phyloP scores from a whole-genome alignment of 1,284 basidiomycete genomes.

The Moesziomyces sp. region DNA sequence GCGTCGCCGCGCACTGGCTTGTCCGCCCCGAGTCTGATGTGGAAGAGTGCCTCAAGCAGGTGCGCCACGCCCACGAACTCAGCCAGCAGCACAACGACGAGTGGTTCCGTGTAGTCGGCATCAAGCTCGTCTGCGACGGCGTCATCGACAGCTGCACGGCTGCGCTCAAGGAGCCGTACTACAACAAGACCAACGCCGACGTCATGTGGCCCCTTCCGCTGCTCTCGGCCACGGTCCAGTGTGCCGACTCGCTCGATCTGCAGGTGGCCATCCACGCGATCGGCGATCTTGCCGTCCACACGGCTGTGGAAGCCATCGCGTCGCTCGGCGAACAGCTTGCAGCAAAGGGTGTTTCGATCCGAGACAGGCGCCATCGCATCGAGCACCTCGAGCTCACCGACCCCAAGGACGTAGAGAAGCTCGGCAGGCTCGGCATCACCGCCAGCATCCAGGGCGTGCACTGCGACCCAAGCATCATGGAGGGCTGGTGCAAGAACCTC shows the following conservation, averaged over 20 bases:
- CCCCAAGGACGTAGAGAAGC: conserved; percentile 38
- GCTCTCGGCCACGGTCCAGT: conserved; percentile 25
- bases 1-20: conserved; percentile 45
- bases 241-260: conserved; percentile 38
- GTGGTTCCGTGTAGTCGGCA: conserved; percentile 42
- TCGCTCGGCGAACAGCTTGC: conserved; percentile 22
- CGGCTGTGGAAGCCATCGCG: conserved; percentile 43
- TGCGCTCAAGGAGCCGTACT: conserved; percentile 42
- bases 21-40: conserved; percentile 22
- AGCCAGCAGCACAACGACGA: conserved; percentile 36
- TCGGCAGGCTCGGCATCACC: conserved; percentile 45
- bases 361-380: conserved; percentile 43
- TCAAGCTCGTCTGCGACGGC: conserved; percentile 49
- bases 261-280: conserved; percentile 48
- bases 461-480: conserved; percentile 38
- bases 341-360: conserved; percentile 20
- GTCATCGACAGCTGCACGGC: conserved; percentile 51
- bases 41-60: conserved; percentile 25
- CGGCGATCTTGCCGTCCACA: conserved; percentile 46
- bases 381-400: conserved; percentile 51
- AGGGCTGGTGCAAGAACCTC: conserved; percentile 46
- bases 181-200: conserved; percentile 40
- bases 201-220: conserved; percentile 37
- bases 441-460: conserved; percentile 49
- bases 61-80: conserved; percentile 32